A percentile compares a stretch with the other conserved stretches of the same genome.
Evolutionary conservation across 2,329 filamentous ascomycete species (phyloP).

Genomic region (Aspergillus sp.): DNA sequence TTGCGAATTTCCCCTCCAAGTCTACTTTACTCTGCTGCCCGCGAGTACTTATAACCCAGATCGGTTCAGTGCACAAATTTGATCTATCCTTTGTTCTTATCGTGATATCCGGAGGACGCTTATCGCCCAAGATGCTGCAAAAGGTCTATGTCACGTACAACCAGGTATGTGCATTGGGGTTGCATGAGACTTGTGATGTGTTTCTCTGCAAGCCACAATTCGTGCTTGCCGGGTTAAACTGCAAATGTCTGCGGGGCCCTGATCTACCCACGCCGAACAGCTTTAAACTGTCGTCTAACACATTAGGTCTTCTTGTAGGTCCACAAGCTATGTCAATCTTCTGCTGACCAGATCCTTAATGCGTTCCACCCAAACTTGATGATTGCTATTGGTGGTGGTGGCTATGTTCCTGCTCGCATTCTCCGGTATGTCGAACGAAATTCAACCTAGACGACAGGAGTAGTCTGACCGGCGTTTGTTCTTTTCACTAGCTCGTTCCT

Average conservation of each 20-base stretch:
- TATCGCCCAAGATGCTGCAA: constrained; percentile 64
- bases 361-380: constrained; percentile 92
- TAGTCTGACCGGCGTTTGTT: constrained; percentile 4
- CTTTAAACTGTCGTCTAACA: constrained; percentile 16
- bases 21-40: not conserved
- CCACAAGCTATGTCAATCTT: constrained; percentile 92
- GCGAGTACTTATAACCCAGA: not conserved
- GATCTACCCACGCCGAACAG: no score
- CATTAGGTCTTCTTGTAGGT: constrained; percentile 58
- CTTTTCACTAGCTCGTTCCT: constrained; percentile 70
- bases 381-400: constrained; percentile 96
- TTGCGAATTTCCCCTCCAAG: not conserved
- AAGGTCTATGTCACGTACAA: constrained; percentile 92
- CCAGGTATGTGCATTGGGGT: constrained; percentile 59
- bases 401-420: constrained; percentile 95
- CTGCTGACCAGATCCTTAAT: constrained; percentile 76
- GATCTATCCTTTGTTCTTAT: not conserved
- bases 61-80: not conserved
- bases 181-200: not conserved
- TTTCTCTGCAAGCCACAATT: not conserved
- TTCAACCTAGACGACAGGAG: not conserved
- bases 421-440: constrained; percentile 59
- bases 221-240: not conserved
- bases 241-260: not conserved
- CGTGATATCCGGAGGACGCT: not conserved